phyloP scores from a whole-genome alignment of 2,329 filamentous ascomycete genomes.

The Phialophora verrucosa region DNA sequence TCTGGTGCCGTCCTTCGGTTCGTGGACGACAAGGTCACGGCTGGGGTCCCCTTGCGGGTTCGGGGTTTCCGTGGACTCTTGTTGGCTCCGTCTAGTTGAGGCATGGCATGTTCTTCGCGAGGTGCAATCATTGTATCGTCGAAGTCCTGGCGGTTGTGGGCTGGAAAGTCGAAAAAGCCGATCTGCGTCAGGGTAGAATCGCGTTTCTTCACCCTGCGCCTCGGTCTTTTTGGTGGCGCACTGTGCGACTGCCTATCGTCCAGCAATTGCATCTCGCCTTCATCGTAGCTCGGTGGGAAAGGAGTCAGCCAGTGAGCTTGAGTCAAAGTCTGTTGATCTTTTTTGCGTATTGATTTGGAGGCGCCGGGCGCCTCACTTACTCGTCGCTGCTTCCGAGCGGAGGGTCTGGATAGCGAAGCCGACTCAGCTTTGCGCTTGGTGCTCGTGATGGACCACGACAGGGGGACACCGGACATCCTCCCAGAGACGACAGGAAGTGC shows the following conservation, averaged over 20 bases:
- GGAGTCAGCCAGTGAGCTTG: slow-evolving; percentile 37
- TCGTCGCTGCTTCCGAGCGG: slow-evolving; percentile 30
- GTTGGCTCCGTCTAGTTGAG: slow-evolving; percentile 32
- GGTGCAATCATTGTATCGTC: slow-evolving; percentile 19
- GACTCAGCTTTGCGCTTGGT: slow-evolving; percentile 31
- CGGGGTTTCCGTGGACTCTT: slow-evolving; percentile 30
- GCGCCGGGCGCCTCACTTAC: slow-evolving; percentile 13
- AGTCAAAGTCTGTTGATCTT: slow-evolving; percentile 37
- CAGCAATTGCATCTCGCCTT: slow-evolving; percentile 22
- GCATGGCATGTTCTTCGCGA: neutral
- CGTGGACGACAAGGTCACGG: neutral
- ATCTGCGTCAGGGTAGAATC: slow-evolving; percentile 40
- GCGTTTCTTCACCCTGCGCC: slow-evolving; percentile 25
- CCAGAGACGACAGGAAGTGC: neutral
- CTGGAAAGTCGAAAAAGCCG: slow-evolving; percentile 35
- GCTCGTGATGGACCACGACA: slow-evolving; percentile 32
- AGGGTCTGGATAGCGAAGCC: slow-evolving; percentile 13
- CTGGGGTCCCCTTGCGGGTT: slow-evolving; percentile 20
- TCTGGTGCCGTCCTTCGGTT: slow-evolving; percentile 23
- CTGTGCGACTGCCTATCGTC: slow-evolving; percentile 5
- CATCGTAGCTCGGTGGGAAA: slow-evolving; percentile 15
- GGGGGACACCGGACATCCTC: neutral
- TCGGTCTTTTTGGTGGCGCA: neutral
- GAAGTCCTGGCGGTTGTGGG: slow-evolving; percentile 16
- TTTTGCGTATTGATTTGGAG: slow-evolving; percentile 11